Base-by-base conservation (phyloP, 768 basidiomycete genomes). In the Tricholoma terreum region DNA sequence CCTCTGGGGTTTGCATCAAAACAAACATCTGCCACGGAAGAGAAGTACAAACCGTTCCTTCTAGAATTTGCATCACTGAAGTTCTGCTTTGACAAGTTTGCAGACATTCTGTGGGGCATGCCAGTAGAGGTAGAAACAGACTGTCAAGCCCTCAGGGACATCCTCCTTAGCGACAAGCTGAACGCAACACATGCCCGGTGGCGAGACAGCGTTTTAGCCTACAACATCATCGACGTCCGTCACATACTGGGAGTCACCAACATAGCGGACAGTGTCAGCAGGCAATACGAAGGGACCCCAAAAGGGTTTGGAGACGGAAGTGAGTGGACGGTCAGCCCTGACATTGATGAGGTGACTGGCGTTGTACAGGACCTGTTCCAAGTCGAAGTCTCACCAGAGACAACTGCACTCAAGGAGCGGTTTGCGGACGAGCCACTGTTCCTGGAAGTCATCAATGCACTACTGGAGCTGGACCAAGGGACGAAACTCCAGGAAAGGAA, bases 31-130 rank as follows among this genome's bases (percentile, higher is more conserved):
- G 14, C 35, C 0, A 38, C 60, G 0, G 68, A 75, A 56, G 67
- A 67, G 22, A 54, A 53, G 2, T 74, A 73, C 56, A 62, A 62
- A 36, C 73, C 68, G 0, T 74, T 65, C 27, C 14, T 74, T 0
- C 60, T 74, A 0, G 69, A 76, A 46, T 75, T 76, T 55, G 71
- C 73, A 0, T 71, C 67, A 11, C 62, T 77, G 24, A 73, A 75
- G 24, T 73, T 58, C 42, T 55, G 59, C 0, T 70, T 40, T 6
- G 67, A 71, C 46, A 65, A 73, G 17, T 71, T 72, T 46, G 56
- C 63, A 4, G 51, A 70, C 34, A 62, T 57, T 3, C 58, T 69
- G 0, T 68, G 64, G 55, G 67, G 71, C 0, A 67, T 63, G 22
- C 72, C 65, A 12, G 57, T 74, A 0, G 67, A 73, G 38, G 48